Percentiles rank a stretch among this genome's conserved stretches.
Conservation (phyloP, 2,329 filamentous ascomycete genomes). For the Fusarium piperis region DNA sequence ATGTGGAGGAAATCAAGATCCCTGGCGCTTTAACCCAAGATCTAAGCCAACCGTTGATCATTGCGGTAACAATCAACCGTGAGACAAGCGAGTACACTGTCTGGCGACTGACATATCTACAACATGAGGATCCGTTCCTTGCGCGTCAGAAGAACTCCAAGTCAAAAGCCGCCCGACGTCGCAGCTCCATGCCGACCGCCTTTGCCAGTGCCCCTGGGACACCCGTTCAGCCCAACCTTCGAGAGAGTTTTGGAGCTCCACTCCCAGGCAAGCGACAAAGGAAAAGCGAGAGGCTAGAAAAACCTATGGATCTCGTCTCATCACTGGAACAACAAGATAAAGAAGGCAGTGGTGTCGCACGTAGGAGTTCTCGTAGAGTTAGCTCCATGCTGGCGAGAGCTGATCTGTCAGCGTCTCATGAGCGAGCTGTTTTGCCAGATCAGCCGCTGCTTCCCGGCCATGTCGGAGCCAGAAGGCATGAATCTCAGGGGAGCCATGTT, state of each 20-base stretch:
- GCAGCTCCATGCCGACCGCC: constrained; percentile 73
- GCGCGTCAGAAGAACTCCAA: constrained; percentile 58
- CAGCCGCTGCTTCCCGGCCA: constrained; percentile 56
- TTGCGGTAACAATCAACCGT: constrained; percentile 84
- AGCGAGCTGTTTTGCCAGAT: constrained; percentile 82
- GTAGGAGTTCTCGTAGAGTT: constrained; percentile 77
- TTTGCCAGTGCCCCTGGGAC: constrained; percentile 80
- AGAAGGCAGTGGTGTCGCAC: constrained; percentile 60
- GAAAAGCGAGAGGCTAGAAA: constrained; percentile 62
- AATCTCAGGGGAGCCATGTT: constrained; percentile 69
- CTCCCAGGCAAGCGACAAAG: constrained; percentile 63
- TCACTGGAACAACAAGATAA: constrained; percentile 75
- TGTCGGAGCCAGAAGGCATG: constrained; percentile 67
- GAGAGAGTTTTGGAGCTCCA: constrained; percentile 79
- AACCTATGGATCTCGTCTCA: constrained; percentile 70
- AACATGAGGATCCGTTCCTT: constrained; percentile 69
- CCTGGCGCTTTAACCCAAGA: constrained; percentile 52
- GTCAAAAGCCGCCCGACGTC: constrained; percentile 60
- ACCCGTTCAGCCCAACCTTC: constrained; percentile 73
- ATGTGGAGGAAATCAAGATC: constrained; percentile 76
- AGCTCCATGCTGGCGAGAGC: constrained; percentile 91
- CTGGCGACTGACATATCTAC: constrained; percentile 84
- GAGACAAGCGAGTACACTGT: constrained; percentile 82
- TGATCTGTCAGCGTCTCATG: constrained; percentile 86
- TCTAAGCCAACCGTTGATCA: constrained; percentile 65